A percentile compares a stretch with the other conserved stretches of the same genome.
These are phyloP conservation scores for Sicyos baderoa DNA, from an alignment of 306 rosid genomes.

Conservation along the genomic window DNA sequence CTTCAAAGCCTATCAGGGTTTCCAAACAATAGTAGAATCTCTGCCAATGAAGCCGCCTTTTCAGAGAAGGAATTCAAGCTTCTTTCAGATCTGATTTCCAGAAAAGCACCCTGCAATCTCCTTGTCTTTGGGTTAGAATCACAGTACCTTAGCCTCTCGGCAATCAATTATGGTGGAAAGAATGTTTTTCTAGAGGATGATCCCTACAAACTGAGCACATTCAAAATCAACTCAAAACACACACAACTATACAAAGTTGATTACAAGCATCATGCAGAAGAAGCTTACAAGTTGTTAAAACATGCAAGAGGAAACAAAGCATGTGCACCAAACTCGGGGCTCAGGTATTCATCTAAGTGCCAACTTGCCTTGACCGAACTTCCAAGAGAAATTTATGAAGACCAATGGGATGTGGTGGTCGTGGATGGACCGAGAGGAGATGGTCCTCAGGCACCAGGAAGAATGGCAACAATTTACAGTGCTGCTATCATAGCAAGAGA, in stretches of 20 bases:
- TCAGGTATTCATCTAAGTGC: constrained; percentile 57
- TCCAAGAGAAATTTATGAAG: constrained; percentile 58
- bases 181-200: constrained; percentile 69
- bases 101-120: constrained; percentile 72
- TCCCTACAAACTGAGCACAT: constrained; percentile 28
- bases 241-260: constrained; percentile 47
- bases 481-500: constrained; percentile 66
- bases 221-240: constrained; percentile 35
- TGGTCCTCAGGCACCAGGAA: constrained; percentile 59
- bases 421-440: constrained; percentile 77
- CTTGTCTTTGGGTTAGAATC: constrained; percentile 71
- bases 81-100: constrained; percentile 46
- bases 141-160: constrained; percentile 56
- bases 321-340: constrained; percentile 41
- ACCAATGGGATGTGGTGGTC: constrained; percentile 65
- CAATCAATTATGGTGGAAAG: constrained; percentile 56
- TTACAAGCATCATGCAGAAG: constrained; percentile 47
- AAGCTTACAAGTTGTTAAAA: constrained; percentile 57
- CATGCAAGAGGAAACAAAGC: constrained; percentile 51
- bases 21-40: constrained; percentile 21
- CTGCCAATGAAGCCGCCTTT: constrained; percentile 29
- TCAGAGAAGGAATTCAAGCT: constrained; percentile 57
- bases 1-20: constrained; percentile 27
- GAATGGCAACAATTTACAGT: constrained; percentile 72
- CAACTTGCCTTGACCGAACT: constrained; percentile 58